Conservation (phyloP, 2,329 filamentous ascomycete species). For the Aureobasidium uvarum region DNA sequence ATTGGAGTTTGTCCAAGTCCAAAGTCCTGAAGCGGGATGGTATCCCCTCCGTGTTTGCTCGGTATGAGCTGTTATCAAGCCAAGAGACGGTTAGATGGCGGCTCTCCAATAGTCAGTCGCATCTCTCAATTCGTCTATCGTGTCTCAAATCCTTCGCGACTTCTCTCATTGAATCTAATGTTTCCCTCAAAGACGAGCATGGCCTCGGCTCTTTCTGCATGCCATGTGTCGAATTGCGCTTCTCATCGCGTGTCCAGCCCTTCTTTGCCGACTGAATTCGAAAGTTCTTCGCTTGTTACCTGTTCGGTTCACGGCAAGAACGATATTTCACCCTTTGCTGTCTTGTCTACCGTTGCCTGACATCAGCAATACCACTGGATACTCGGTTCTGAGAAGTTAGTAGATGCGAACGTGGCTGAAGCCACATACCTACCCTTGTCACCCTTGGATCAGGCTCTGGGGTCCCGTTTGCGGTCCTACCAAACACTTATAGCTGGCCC, state of each 20-base stretch:
- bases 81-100: too few species aligned
- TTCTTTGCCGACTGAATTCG: neutral
- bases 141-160: constrained; percentile 6
- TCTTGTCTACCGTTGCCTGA: neutral
- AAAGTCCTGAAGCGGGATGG: neutral
- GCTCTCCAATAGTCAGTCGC: neutral
- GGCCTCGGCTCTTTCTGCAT: neutral
- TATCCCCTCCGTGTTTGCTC: neutral
- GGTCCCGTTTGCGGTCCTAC: neutral
- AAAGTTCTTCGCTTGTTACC: constrained; percentile 2
- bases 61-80: neutral
- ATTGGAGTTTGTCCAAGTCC: neutral
- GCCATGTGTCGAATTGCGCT: neutral
- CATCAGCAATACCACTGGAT: neutral
- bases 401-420: constrained; percentile 1
- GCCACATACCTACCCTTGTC: neutral
- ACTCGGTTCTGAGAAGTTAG: neutral
- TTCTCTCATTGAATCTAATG: neutral
- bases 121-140: neutral
- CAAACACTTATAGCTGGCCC: constrained; percentile 11
- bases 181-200: neutral
- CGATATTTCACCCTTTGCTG: neutral
- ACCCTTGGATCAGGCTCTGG: neutral
- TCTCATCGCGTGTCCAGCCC: neutral
- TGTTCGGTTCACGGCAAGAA: neutral